A percentile compares a stretch with the other conserved stretches of the same genome.
Evolutionary conservation across 140 eudicot species (phyloP).

Genomic region (Flaveria floridana): DNA sequence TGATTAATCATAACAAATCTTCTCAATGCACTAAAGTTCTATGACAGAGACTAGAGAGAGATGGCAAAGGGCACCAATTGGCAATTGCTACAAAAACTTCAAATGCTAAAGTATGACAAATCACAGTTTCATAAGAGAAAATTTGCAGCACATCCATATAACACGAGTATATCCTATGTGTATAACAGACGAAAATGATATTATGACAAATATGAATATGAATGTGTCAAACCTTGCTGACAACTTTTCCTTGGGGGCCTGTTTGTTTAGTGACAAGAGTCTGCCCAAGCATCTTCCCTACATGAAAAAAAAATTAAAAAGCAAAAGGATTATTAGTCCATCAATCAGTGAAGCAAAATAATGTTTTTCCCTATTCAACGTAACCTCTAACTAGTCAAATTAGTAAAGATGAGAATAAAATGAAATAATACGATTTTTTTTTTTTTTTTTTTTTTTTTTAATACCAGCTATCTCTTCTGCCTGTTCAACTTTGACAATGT

Average conservation of each 20-base stretch:
- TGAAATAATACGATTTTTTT: too few species aligned
- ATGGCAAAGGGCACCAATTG: background rate
- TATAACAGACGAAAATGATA: conserved; percentile 1
- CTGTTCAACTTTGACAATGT: conserved; percentile 79
- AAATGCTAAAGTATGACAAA: background rate
- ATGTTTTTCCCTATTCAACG: background rate
- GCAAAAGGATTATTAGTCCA: conserved; percentile 8
- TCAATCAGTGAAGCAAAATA: conserved; percentile 6
- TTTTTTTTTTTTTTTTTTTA: too few species aligned
- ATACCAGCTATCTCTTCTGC: conserved; percentile 87
- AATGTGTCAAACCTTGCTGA: conserved; percentile 65
- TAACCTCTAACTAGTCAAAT: background rate
- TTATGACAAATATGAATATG: conserved; percentile 3
- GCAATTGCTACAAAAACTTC: background rate
- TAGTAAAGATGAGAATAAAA: conserved; percentile 13
- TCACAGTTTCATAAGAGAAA: background rate
- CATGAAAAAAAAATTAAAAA: conserved; percentile 28
- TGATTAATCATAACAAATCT: background rate
- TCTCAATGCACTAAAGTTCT: background rate
- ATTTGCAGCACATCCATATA: background rate
- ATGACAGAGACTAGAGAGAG: background rate
- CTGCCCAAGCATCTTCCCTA: conserved; percentile 98
- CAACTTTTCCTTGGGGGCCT: conserved; percentile 93
- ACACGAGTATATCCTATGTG: conserved; percentile 8
- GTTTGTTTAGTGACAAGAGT: conserved; percentile 94